A percentile compares a stretch with the other conserved stretches of the same genome.
Conservation (phyloP, 495 filamentous ascomycete genomes). For the Penicillium paradoxum region DNA sequence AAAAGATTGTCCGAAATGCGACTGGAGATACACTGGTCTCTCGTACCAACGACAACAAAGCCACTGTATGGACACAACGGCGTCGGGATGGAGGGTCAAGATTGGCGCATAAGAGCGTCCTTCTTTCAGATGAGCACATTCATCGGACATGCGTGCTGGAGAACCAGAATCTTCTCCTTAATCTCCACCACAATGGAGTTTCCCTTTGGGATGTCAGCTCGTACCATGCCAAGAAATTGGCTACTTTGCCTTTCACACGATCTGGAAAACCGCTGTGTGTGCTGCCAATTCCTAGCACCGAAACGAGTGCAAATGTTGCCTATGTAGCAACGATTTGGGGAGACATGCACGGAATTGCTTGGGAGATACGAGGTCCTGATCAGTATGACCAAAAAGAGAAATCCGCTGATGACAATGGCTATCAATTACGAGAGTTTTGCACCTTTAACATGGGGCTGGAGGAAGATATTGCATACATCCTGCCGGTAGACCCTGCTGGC, state of each 20-base stretch:
- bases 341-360: conserved; percentile 77
- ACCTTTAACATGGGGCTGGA: conserved; percentile 65
- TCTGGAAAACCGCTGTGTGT: conserved; percentile 77
- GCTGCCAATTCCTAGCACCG: conserved; percentile 64
- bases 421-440: conserved; percentile 61
- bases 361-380: conserved; percentile 60
- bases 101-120: conserved; percentile 61
- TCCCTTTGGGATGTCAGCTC: conserved; percentile 75
- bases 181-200: conserved; percentile 70
- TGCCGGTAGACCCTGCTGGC: conserved; percentile 88
- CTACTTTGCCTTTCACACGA: conserved; percentile 53
- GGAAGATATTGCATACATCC: conserved; percentile 74
- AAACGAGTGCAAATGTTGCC: conserved; percentile 38
- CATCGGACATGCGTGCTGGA: conserved; percentile 75
- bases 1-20: conserved; percentile 79
- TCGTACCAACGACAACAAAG: conserved; percentile 71
- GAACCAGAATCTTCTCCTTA: conserved; percentile 72
- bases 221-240: conserved; percentile 50
- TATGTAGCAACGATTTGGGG: conserved; percentile 82
- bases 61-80: conserved; percentile 76
- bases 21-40: conserved; percentile 77
- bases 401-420: conserved; percentile 18
- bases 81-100: conserved; percentile 39
- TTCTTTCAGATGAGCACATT: conserved; percentile 70
- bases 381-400: conserved; percentile 16